A percentile compares a stretch with the other conserved stretches of the same genome.
phyloP scores from a whole-genome alignment of 345 rosid species.

The Gossypioides kirkii region DNA sequence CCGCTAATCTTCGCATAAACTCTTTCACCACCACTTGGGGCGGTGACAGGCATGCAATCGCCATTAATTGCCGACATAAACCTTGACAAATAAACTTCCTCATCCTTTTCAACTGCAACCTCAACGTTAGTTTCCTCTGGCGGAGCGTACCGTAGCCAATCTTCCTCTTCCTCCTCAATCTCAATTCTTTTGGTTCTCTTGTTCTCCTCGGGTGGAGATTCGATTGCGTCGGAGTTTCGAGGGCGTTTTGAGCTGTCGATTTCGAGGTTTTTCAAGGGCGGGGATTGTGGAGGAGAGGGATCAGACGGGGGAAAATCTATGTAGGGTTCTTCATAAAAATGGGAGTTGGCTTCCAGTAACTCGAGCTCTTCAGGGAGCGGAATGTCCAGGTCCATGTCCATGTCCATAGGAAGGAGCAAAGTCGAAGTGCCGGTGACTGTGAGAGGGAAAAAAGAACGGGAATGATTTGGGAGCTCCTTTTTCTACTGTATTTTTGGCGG shows the following conservation, averaged over 20 bases:
- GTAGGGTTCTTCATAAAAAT: slow-evolving; percentile 38
- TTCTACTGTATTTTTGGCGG: background rate
- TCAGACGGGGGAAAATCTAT: slow-evolving; percentile 33
- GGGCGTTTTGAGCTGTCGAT: slow-evolving; percentile 47
- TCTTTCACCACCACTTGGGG: slow-evolving; percentile 78
- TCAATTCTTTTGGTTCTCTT: slow-evolving; percentile 43
- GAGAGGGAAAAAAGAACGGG: background rate
- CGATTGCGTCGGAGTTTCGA: slow-evolving; percentile 17
- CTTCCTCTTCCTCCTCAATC: slow-evolving; percentile 25
- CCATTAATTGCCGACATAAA: slow-evolving; percentile 77
- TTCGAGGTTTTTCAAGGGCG: slow-evolving; percentile 10
- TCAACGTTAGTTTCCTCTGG: slow-evolving; percentile 22
- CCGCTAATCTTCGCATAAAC: slow-evolving; percentile 74
- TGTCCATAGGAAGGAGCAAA: slow-evolving; percentile 19
- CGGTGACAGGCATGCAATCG: slow-evolving; percentile 73
- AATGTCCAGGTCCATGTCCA: slow-evolving; percentile 52
- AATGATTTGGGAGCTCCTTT: background rate
- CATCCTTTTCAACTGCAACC: slow-evolving; percentile 26
- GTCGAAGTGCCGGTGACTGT: background rate
- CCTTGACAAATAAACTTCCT: slow-evolving; percentile 56
- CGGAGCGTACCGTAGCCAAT: slow-evolving; percentile 61
- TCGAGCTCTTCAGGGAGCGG: slow-evolving; percentile 88
- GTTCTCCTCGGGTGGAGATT: slow-evolving; percentile 30
- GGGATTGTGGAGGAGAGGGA: slow-evolving; percentile 20
- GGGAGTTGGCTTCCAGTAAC: slow-evolving; percentile 70